Conservation (phyloP, 2,329 filamentous ascomycete genomes). For the Pseudocercospora fuligena region DNA sequence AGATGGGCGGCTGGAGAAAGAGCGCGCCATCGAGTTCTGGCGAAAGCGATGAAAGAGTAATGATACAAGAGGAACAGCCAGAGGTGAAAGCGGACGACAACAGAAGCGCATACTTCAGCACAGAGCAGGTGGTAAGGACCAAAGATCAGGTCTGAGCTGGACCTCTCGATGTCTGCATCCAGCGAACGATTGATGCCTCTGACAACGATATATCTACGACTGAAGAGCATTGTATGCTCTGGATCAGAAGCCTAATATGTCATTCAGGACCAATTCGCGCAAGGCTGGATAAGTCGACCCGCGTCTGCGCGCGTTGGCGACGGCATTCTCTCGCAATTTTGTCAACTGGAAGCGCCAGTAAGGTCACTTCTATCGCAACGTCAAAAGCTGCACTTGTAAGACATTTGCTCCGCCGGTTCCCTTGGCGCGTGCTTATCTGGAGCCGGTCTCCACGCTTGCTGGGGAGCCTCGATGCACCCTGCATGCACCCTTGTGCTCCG, state of each 20-base stretch:
- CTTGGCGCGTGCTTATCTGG: conserved; percentile 3
- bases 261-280: too few species aligned
- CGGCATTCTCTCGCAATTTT: not conserved
- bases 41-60: conserved; percentile 25
- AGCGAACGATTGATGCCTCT: not conserved
- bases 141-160: conserved; percentile 17
- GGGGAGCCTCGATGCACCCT: not conserved
- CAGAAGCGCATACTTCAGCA: conserved; percentile 17
- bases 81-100: conserved; percentile 15
- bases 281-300: too few species aligned
- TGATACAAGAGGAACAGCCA: conserved; percentile 14
- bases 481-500: not conserved
- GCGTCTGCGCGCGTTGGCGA: too few species aligned
- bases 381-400: not conserved
- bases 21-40: conserved; percentile 13
- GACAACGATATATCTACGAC: not conserved
- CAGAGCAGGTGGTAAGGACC: conserved; percentile 10
- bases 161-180: not conserved
- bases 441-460: not conserved
- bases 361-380: not conserved
- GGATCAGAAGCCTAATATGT: too few species aligned
- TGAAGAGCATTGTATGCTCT: too few species aligned
- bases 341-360: not conserved
- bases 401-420: not conserved
- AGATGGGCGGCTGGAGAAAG: conserved; percentile 21